These are phyloP conservation scores for Skeletonema costatum DNA, from an alignment of 108 stramenopile genomes.

Conservation along the genomic window DNA sequence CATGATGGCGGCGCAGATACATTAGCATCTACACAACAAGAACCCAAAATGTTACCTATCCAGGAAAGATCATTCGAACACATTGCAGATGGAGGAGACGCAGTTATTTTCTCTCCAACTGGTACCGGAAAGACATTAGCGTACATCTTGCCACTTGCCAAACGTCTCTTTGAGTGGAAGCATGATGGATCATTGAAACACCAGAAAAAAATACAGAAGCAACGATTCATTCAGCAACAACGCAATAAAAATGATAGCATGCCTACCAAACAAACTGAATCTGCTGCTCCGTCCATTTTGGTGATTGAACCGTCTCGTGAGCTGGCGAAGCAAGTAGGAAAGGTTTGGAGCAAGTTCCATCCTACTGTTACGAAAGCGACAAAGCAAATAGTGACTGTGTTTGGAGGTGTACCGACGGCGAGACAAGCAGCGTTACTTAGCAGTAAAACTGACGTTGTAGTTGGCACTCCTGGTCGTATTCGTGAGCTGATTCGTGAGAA, in stretches of 20 bases:
- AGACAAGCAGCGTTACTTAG: constrained; percentile 43
- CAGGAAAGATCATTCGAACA: constrained; percentile 44
- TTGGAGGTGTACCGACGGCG: constrained; percentile 55
- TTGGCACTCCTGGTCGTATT: constrained; percentile 59
- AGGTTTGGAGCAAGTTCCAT: constrained; percentile 46
- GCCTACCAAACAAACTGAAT: constrained; percentile 16
- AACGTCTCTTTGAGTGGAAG: constrained; percentile 35
- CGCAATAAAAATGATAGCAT: constrained; percentile 37
- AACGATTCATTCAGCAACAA: constrained; percentile 17
- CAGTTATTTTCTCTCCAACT: constrained; percentile 56
- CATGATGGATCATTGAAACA: constrained; percentile 28
- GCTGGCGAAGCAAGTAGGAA: constrained; percentile 50
- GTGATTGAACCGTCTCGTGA: constrained; percentile 56
- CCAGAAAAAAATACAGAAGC: constrained; percentile 9
- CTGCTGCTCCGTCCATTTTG: constrained; percentile 46
- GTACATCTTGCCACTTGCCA: constrained; percentile 46
- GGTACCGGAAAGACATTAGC: constrained; percentile 55
- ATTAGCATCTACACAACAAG: neutral
- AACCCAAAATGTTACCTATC: constrained; percentile 49
- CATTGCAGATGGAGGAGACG: constrained; percentile 48
- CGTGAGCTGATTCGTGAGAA: constrained; percentile 53
- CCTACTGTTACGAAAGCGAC: constrained; percentile 30
- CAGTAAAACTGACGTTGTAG: constrained; percentile 54
- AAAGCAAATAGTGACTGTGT: constrained; percentile 46
- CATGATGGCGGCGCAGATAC: neutral